Evolutionary conservation across 768 basidiomycete genomes (phyloP).

Genomic region (Phaffia australis): DNA sequence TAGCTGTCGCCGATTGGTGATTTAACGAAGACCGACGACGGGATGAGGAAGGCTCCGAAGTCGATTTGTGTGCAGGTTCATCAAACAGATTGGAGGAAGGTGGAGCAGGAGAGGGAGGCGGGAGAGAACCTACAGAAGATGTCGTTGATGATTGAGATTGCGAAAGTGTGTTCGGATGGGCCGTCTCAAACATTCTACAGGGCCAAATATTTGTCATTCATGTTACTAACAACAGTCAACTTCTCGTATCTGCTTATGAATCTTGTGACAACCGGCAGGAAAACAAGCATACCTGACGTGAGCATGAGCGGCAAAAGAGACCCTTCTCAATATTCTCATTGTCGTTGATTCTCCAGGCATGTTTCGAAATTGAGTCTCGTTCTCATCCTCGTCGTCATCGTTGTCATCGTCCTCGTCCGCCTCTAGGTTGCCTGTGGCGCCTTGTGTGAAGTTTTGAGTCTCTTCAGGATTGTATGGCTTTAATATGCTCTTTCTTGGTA

Average conservation of each 20-base stretch:
- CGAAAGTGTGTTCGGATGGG: slow-evolving; percentile 1
- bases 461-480: slow-evolving; percentile 22
- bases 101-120: slow-evolving; percentile 1
- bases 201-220: not conserved
- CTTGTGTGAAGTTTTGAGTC: slow-evolving; percentile 10
- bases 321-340: slow-evolving; percentile 13
- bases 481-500: slow-evolving; percentile 23
- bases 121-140: not conserved
- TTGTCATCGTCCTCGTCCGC: not conserved
- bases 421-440: not conserved
- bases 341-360: slow-evolving; percentile 20
- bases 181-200: slow-evolving; percentile 17
- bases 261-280: not conserved
- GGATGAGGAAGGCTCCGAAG: not conserved
- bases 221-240: not conserved
- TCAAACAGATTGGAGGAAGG: slow-evolving; percentile 1
- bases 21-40: slow-evolving; percentile 2
- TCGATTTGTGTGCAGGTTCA: not conserved
- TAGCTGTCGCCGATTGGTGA: not conserved
- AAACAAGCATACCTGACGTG: slow-evolving; percentile 16
- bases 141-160: slow-evolving; percentile 11
- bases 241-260: no score
- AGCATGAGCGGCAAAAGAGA: slow-evolving; percentile 24
- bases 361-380: slow-evolving; percentile 17
- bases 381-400: slow-evolving; percentile 20